These are phyloP conservation scores for Filobasidium wieringae DNA, from an alignment of 768 basidiomycete genomes.

Conservation along the genomic window DNA sequence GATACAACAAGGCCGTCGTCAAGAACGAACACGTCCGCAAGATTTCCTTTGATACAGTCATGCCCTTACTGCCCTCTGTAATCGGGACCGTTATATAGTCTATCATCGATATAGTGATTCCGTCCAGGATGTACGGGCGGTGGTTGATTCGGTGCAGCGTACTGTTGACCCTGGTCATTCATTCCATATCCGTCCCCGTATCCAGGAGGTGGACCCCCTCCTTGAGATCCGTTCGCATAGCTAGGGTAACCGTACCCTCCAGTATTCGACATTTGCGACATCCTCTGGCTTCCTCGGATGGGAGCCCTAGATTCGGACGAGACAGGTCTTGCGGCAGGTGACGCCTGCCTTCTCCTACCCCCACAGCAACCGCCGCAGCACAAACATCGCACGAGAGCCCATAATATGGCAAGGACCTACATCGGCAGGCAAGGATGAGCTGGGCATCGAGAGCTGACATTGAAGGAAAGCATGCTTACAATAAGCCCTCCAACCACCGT, in stretches of 20 bases:
- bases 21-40: too few relatives aligned
- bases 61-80: neutral
- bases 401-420: constrained; percentile 25
- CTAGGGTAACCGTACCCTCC: too few relatives aligned
- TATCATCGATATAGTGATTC: neutral
- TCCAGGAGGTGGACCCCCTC: neutral
- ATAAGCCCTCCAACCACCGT: constrained; percentile 31
- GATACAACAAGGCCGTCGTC: too few relatives aligned
- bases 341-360: neutral
- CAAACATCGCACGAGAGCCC: constrained; percentile 21
- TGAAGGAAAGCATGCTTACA: constrained; percentile 20
- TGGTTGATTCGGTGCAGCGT: neutral
- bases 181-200: neutral
- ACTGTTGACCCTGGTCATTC: neutral
- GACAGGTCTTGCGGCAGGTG: neutral
- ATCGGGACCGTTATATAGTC: neutral
- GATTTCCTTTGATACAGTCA: too few relatives aligned
- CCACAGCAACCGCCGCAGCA: constrained; percentile 19
- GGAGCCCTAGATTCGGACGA: neutral
- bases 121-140: neutral
- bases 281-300: neutral
- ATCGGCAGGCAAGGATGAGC: neutral
- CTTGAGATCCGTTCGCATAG: neutral
- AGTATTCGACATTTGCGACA: too few relatives aligned
- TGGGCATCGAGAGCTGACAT: too few relatives aligned